Evolutionary conservation across 108 stramenopile species (phyloP).

Genomic region (Mayamaea pseudoterrestris): DNA sequence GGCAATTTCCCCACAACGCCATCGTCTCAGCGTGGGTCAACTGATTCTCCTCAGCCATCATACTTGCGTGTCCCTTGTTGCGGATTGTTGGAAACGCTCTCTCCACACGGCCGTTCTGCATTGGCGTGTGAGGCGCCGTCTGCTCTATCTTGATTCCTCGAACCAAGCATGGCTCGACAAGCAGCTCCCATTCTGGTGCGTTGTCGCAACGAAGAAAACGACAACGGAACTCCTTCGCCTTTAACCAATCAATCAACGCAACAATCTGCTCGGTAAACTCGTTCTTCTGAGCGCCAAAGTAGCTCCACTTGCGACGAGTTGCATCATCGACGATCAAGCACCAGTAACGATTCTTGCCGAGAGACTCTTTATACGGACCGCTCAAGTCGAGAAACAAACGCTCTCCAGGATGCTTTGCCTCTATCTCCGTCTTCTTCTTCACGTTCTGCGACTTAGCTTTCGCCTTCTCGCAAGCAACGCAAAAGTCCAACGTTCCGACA

Average conservation of each 20-base stretch:
- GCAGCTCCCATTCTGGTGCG: not conserved
- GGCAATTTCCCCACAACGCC: conserved; percentile 7
- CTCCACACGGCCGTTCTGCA: not conserved
- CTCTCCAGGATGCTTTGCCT: not conserved
- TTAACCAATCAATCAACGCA: not conserved
- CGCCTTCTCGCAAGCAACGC: conserved; percentile 2
- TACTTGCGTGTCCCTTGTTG: conserved; percentile 6
- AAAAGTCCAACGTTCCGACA: not conserved
- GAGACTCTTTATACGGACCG: not conserved
- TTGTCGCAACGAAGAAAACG: conserved; percentile 2
- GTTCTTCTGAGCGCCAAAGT: not conserved
- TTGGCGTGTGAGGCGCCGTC: not conserved
- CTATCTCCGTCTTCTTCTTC: not conserved
- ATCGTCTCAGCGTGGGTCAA: not conserved
- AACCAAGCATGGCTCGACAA: not conserved
- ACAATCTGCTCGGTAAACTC: not conserved
- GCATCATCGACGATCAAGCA: conserved; percentile 5
- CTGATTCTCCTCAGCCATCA: conserved; percentile 10
- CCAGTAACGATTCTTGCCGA: not conserved
- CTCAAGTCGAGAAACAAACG: conserved; percentile 3
- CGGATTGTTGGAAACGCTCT: not conserved
- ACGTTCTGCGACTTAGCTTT: conserved; percentile 3
- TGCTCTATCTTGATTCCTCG: conserved; percentile 3
- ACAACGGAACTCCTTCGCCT: not conserved
- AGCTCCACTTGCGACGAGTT: not conserved